Evolutionary conservation across 106 monocot species (phyloP).

Genomic region (Vanilla planifolia): DNA sequence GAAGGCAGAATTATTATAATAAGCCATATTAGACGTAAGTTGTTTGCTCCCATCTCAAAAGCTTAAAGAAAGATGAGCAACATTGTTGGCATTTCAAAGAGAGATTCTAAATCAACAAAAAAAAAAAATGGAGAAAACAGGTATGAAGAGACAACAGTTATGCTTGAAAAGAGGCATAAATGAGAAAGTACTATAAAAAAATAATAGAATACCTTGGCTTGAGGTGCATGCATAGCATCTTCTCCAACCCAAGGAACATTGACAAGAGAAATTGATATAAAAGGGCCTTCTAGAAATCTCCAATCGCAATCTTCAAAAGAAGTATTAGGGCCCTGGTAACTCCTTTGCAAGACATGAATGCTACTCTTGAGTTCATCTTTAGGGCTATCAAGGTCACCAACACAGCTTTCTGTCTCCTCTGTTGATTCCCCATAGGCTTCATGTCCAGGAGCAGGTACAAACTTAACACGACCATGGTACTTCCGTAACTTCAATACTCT

Average conservation of each 20-base stretch:
- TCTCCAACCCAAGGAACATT: constrained; percentile 70
- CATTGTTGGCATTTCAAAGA: neutral
- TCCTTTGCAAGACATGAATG: constrained; percentile 8
- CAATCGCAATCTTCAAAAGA: constrained; percentile 38
- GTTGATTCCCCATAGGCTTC: constrained; percentile 48
- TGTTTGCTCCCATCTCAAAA: neutral
- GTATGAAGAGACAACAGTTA: constrained; percentile 3
- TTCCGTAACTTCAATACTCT: constrained; percentile 55
- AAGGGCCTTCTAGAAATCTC: constrained; percentile 68
- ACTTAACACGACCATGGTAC: constrained; percentile 44
- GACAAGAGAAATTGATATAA: constrained; percentile 60
- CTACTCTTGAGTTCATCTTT: neutral
- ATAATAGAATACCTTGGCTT: constrained; percentile 53
- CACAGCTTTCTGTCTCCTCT: constrained; percentile 1
- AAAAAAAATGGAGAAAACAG: too few relatives aligned
- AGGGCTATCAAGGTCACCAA: neutral
- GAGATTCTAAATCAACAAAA: neutral
- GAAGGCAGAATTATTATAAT: neutral
- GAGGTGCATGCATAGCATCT: constrained; percentile 62
- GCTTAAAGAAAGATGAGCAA: neutral
- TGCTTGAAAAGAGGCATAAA: neutral
- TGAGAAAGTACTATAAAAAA: neutral
- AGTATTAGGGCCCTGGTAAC: constrained; percentile 52
- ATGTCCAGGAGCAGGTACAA: constrained; percentile 74
- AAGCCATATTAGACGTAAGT: too few relatives aligned